Conservation (phyloP, 306 rosid genomes). For the Trifolium repens region DNA sequence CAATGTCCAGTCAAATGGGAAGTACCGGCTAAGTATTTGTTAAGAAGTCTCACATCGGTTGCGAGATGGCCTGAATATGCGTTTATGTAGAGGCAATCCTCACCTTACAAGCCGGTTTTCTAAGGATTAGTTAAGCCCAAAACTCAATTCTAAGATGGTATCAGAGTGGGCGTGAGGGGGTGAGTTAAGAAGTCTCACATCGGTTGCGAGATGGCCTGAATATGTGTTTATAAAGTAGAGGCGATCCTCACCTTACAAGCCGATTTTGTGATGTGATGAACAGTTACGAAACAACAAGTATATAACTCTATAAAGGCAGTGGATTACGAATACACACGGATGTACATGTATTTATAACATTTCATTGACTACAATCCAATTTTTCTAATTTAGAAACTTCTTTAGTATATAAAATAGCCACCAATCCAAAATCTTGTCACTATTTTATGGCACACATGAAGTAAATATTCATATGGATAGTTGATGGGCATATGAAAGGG, state of each 20-base stretch:
- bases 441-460: constrained; percentile 4
- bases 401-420: not conserved
- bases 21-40: not conserved
- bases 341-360: not conserved
- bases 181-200: too few species aligned
- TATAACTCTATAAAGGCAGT: not conserved
- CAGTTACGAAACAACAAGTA: constrained; percentile 8
- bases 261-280: not conserved
- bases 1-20: not conserved
- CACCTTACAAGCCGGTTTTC: too few species aligned
- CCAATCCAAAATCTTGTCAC: constrained; percentile 8
- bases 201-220: too few species aligned
- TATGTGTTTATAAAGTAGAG: too few species aligned
- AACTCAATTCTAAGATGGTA: too few species aligned
- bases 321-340: not conserved
- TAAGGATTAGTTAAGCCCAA: too few species aligned
- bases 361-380: not conserved
- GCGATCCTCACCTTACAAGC: too few species aligned
- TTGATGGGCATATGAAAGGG: constrained; percentile 23
- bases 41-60: too few species aligned
- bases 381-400: constrained; percentile 11
- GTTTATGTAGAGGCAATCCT: too few species aligned
- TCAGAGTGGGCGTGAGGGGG: too few species aligned
- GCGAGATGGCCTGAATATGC: too few species aligned
- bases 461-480: not conserved